A percentile compares a stretch with the other conserved stretches of the same genome.
These are phyloP conservation scores for Eimeria necatrix DNA, from an alignment of 169 alveolate species.

Conservation along the genomic window DNA sequence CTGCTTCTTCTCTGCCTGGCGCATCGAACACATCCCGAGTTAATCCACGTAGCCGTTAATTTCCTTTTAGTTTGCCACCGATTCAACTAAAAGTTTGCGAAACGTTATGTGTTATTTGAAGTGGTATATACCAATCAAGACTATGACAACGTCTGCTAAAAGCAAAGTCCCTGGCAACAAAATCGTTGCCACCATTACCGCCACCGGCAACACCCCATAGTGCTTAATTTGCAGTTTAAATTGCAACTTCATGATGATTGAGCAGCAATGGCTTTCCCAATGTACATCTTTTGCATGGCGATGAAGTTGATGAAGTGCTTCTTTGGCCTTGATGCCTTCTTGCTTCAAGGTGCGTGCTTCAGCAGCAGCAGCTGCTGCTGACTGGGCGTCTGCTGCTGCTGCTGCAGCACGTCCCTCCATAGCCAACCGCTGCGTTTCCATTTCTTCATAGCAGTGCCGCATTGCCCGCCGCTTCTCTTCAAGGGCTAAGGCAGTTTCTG, in stretches of 20 bases:
- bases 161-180: too few species aligned
- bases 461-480: slow-evolving; percentile 63
- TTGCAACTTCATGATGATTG: too few species aligned
- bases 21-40: neutral
- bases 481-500: slow-evolving; percentile 45
- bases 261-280: too few species aligned
- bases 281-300: slow-evolving; percentile 49
- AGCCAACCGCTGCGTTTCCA: slow-evolving; percentile 46
- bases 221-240: too few species aligned
- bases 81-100: too few species aligned
- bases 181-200: too few species aligned
- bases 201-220: too few species aligned
- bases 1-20: slow-evolving; percentile 52
- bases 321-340: slow-evolving; percentile 42
- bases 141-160: too few species aligned
- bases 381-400: slow-evolving; percentile 56
- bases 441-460: slow-evolving; percentile 56
- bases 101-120: too few species aligned
- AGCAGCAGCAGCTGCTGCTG: slow-evolving; percentile 15
- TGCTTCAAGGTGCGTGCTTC: neutral
- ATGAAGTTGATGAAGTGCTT: slow-evolving; percentile 29
- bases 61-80: too few species aligned
- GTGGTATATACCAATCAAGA: too few species aligned
- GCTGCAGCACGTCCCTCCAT: slow-evolving; percentile 63
- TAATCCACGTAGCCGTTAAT: too few species aligned